Percentiles rank a stretch among this genome's conserved stretches.
Evolutionary conservation across 2,329 filamentous ascomycete species (phyloP).

Genomic region (Paecilomyces sp.): DNA sequence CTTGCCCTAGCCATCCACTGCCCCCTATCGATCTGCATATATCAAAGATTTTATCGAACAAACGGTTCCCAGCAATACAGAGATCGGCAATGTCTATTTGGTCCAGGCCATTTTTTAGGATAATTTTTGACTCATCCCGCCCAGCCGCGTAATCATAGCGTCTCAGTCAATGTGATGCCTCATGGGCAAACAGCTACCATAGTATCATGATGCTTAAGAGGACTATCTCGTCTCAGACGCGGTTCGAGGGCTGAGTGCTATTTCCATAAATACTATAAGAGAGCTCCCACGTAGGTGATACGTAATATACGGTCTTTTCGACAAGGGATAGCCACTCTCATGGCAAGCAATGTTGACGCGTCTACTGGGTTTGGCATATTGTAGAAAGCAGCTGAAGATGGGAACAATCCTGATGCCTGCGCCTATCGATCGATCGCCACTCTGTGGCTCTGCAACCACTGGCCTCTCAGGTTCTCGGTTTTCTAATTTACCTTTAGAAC

Average conservation of each 20-base stretch:
- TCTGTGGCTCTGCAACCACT: background rate
- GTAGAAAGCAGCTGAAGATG: background rate
- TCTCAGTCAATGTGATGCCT: background rate
- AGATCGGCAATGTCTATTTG: background rate
- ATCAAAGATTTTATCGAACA: background rate
- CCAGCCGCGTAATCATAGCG: background rate
- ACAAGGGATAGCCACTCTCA: background rate
- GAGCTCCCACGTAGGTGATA: background rate
- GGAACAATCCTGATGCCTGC: background rate
- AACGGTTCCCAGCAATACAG: background rate
- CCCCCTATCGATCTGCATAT: background rate
- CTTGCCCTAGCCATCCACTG: background rate
- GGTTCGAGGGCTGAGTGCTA: background rate
- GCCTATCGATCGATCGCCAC: background rate
- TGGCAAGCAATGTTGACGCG: background rate
- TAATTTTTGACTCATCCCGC: background rate
- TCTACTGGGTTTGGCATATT: background rate
- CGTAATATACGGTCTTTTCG: background rate
- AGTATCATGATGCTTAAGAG: background rate
- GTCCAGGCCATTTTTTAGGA: background rate
- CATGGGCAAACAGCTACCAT: background rate
- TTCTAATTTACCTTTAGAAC: background rate
- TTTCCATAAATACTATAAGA: background rate
- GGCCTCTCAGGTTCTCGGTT: background rate
- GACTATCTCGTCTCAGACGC: background rate